Evolutionary conservation across 768 basidiomycete species (phyloP).

Genomic region (Lactarius vividus): DNA sequence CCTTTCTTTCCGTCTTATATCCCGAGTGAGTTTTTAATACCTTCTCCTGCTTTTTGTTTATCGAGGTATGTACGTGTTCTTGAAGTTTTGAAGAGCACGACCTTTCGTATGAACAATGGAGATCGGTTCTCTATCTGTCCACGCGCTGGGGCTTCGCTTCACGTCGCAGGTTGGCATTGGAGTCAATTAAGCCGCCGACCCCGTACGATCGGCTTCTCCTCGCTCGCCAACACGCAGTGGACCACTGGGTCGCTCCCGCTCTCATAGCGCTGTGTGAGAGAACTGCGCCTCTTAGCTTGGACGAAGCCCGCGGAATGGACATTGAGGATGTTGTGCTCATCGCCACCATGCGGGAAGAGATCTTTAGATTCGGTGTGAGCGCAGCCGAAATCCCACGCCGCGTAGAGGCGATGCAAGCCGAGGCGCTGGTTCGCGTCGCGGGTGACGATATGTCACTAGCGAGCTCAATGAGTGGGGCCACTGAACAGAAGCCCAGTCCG

Average conservation of each 20-base stretch:
- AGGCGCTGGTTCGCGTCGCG: background rate
- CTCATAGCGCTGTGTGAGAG: constrained; percentile 15
- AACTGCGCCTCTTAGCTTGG: background rate
- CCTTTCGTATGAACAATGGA: constrained; percentile 30
- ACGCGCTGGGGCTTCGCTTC: constrained; percentile 34
- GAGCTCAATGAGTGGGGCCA: too few species aligned
- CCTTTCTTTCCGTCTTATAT: too few species aligned
- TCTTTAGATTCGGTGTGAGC: background rate
- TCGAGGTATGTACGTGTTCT: too few species aligned
- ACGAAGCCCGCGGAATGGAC: constrained; percentile 14
- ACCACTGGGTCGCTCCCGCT: constrained; percentile 14
- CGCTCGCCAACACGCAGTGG: constrained; percentile 15
- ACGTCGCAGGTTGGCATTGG: constrained; percentile 27
- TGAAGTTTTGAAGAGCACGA: constrained; percentile 9
- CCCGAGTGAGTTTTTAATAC: too few species aligned
- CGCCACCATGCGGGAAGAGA: constrained; percentile 16
- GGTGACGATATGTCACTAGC: background rate
- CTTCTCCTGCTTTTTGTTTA: too few species aligned
- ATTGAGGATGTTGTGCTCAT: constrained; percentile 22
- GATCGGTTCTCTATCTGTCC: constrained; percentile 31
- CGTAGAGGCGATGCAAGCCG: background rate
- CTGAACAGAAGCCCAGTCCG: background rate
- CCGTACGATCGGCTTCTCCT: constrained; percentile 15
- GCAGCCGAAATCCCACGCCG: constrained; percentile 1
- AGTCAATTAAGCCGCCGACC: background rate